Percentiles rank a stretch among this genome's conserved stretches.
phyloP scores from a whole-genome alignment of 352 stramenopile species.

The Globisporangium perplexum region DNA sequence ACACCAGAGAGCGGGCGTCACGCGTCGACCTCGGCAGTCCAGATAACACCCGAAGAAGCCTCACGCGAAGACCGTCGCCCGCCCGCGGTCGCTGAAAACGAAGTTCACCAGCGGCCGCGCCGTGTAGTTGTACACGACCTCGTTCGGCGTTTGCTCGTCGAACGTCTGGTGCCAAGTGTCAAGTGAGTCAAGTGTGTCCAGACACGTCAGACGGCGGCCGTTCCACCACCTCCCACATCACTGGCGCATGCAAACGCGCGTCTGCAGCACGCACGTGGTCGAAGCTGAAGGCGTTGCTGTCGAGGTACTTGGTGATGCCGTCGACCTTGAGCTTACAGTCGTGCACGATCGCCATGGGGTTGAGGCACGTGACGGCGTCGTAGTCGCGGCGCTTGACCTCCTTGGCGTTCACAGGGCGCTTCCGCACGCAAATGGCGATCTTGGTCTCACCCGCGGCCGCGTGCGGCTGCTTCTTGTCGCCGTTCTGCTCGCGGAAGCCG shows the following conservation, averaged over 20 bases:
- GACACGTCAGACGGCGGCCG: not conserved
- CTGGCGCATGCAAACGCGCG: no score
- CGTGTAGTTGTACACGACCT: slow-evolving; percentile 92
- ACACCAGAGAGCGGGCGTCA: not conserved
- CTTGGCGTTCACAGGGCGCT: slow-evolving; percentile 91
- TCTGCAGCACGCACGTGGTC: slow-evolving; percentile 52
- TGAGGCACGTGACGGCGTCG: slow-evolving; percentile 94
- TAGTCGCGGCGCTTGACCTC: slow-evolving; percentile 93
- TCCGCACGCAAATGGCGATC: slow-evolving; percentile 96
- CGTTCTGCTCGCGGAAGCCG: slow-evolving; percentile 75
- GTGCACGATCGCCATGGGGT: slow-evolving; percentile 94
- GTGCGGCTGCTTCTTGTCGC: slow-evolving; percentile 44
- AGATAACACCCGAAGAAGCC: not conserved
- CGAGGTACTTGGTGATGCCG: slow-evolving; percentile 98
- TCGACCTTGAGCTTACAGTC: slow-evolving; percentile 97
- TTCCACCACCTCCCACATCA: no score
- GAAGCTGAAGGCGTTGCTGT: slow-evolving; percentile 95
- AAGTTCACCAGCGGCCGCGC: slow-evolving; percentile 94
- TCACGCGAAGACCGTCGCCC: slow-evolving; percentile 97
- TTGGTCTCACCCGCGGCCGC: slow-evolving; percentile 56
- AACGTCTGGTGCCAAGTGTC: slow-evolving; percentile 87
- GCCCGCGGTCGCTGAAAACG: slow-evolving; percentile 86
- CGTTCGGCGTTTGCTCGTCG: slow-evolving; percentile 89
- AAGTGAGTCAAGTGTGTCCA: not conserved
- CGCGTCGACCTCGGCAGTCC: not conserved